Percentiles rank a stretch among this genome's conserved stretches.
Conservation (phyloP, 345 rosid species). For the Citrus unshiu region DNA sequence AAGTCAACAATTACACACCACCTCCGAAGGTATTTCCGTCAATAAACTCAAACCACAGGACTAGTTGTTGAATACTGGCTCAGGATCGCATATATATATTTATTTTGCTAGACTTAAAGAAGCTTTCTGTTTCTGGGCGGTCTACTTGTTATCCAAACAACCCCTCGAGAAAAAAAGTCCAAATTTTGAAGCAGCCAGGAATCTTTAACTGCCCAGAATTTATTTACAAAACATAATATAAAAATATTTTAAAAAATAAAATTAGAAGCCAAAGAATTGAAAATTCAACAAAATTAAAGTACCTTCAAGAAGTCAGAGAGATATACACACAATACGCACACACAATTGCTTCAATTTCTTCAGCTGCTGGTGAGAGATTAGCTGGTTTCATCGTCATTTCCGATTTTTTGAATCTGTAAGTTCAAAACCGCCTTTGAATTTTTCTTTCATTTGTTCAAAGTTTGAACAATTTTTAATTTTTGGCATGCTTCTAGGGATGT, state of each 20-base stretch:
- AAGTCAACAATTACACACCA: background rate
- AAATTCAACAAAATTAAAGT: constrained; percentile 1
- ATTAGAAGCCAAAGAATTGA: background rate
- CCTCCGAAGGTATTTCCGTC: background rate
- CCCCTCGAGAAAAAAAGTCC: background rate
- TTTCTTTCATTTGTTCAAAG: background rate
- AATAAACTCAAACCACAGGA: background rate
- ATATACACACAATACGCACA: background rate
- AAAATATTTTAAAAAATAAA: too few species aligned
- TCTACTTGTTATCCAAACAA: background rate
- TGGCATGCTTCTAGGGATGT: background rate
- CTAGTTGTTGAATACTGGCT: background rate
- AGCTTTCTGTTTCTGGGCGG: background rate
- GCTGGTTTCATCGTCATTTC: background rate
- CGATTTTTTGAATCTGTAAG: constrained; percentile 26
- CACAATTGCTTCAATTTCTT: background rate
- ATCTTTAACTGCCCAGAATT: constrained; percentile 3
- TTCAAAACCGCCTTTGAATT: background rate
- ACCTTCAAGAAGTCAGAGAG: background rate
- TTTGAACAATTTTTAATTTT: background rate
- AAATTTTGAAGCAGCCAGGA: constrained; percentile 11
- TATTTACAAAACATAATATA: background rate
- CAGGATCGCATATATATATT: constrained; percentile 28
- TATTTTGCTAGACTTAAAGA: background rate
- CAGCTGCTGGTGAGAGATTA: background rate